These are phyloP conservation scores for Saccharomyces mikatae DNA, from an alignment of 805 yeast genomes.

Conservation along the genomic window DNA sequence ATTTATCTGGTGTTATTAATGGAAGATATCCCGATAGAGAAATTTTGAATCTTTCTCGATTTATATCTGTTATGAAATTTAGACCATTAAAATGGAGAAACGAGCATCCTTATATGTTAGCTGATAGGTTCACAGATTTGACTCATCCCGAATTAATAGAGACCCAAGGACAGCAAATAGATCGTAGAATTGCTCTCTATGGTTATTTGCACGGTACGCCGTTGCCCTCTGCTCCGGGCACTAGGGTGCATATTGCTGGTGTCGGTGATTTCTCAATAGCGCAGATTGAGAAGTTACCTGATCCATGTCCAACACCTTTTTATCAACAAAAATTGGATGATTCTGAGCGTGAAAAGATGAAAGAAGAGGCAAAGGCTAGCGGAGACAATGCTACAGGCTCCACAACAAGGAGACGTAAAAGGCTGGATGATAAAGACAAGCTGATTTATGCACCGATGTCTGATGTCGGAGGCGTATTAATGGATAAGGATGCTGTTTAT, in stretches of 20 bases:
- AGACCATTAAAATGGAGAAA: slow-evolving; percentile 99
- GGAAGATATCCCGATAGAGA: slow-evolving; percentile 98
- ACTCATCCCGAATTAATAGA: slow-evolving; percentile 85
- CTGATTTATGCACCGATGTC: slow-evolving; percentile 98
- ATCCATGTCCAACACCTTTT: slow-evolving; percentile 97
- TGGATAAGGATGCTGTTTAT: slow-evolving; percentile 95
- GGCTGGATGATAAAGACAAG: slow-evolving; percentile 90
- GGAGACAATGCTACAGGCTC: slow-evolving; percentile 48
- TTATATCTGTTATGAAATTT: slow-evolving; percentile 94
- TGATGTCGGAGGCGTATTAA: slow-evolving; percentile 96
- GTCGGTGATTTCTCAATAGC: slow-evolving; percentile 80
- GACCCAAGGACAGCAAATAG: slow-evolving; percentile 64
- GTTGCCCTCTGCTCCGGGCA: slow-evolving; percentile 48
- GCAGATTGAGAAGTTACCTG: slow-evolving; percentile 82
- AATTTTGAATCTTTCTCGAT: slow-evolving; percentile 80
- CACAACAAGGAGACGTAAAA: slow-evolving; percentile 74
- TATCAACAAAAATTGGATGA: slow-evolving; percentile 82
- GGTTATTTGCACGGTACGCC: slow-evolving; percentile 96
- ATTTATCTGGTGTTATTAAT: slow-evolving; percentile 88
- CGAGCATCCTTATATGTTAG: slow-evolving; percentile 90
- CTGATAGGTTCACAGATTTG: slow-evolving; percentile 86
- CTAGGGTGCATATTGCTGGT: slow-evolving; percentile 89
- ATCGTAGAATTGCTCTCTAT: slow-evolving; percentile 82
- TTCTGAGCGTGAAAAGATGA: slow-evolving; percentile 62
- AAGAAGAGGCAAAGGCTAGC: slow-evolving; percentile 35